phyloP scores from a whole-genome alignment of 208 protist genomes.

The Tetramitus jugosus region DNA sequence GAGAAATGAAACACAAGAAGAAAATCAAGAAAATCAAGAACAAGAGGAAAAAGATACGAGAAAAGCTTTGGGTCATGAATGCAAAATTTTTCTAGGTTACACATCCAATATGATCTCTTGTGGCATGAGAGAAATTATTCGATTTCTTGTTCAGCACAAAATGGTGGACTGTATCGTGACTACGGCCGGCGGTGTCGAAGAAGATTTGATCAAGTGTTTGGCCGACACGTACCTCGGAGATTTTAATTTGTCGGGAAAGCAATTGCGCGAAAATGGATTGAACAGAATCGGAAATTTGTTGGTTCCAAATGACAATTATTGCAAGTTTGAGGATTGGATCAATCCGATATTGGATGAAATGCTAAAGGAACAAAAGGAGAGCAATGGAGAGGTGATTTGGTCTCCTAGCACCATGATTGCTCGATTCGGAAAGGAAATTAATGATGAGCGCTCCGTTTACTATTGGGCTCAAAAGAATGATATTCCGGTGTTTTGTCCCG shows the following conservation, averaged over 20 bases:
- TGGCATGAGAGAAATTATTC: slow-evolving; percentile 94
- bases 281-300: slow-evolving; percentile 99
- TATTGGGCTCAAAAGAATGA: slow-evolving; percentile 96
- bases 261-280: slow-evolving; percentile 71
- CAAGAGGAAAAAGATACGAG: slow-evolving; percentile 29
- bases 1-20: slow-evolving; percentile 41
- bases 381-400: slow-evolving; percentile 55
- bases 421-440: slow-evolving; percentile 88
- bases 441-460: slow-evolving; percentile 82
- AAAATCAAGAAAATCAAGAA: slow-evolving; percentile 44
- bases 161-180: slow-evolving; percentile 94
- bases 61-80: slow-evolving; percentile 33
- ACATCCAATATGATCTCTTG: slow-evolving; percentile 99
- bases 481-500: slow-evolving; percentile 98
- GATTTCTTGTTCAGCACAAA: slow-evolving; percentile 85
- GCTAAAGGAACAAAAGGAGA: slow-evolving; percentile 69
- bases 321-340: slow-evolving; percentile 98
- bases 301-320: slow-evolving; percentile 99
- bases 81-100: slow-evolving; percentile 95
- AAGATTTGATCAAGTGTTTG: slow-evolving; percentile 99
- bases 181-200: slow-evolving; percentile 97
- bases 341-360: slow-evolving; percentile 88
- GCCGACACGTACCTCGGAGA: slow-evolving; percentile 83
- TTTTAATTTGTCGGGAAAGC: slow-evolving; percentile 78
- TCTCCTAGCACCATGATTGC: slow-evolving; percentile 92